Evolutionary conservation across 1,284 basidiomycete genomes (phyloP), one percentile per base, ranked within the genome.

Genomic region (Flammula alnicola): DNA sequence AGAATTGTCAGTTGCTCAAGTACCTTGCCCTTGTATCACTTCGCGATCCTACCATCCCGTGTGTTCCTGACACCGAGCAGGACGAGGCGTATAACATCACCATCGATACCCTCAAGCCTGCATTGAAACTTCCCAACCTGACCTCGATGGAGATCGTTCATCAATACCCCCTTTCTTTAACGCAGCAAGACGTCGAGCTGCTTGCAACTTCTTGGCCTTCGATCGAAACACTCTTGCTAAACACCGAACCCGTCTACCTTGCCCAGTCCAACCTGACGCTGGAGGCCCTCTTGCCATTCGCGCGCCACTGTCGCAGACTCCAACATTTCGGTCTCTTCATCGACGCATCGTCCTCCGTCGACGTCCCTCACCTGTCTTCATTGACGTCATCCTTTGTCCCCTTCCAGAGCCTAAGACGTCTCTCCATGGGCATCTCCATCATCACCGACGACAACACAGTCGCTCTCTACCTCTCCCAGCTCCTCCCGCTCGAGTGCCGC

Each of bases 241-340:
- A 81, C 52, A 68, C 66, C 22, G 79, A 83, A 47, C 83, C 84
- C 0, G 70, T 75, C 12, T 65, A 69, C 38, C 54, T 77, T 45
- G 51, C 57, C 25, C 55, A 63, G 1, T 63, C 72, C 4, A 54
- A 64, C 3, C 71, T 84, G 29, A 76, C 79, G 0, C 70, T 86
- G n/a, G 59, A 66, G 11, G 75, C 80, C 0, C 71, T 85, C 16
- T 43, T 78, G 4, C 74, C 77, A 1, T 79, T 86, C 59, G 80
- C 81, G 0, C 61, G 59, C 11, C 74, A 81, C 56, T 86, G 83
- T 50, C 78, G 76, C 0, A 73, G 73, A 5, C 63, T 86, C 5
- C 66, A 53, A 10, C 60, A 69, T 32, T 74, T 86, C n/a, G 78
- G 79, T 1, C 64, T 86, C 5, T 84, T 78, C 63, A 42, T 84